phyloP scores from a whole-genome alignment of 768 basidiomycete species.

The Termitomyces titanicus region DNA sequence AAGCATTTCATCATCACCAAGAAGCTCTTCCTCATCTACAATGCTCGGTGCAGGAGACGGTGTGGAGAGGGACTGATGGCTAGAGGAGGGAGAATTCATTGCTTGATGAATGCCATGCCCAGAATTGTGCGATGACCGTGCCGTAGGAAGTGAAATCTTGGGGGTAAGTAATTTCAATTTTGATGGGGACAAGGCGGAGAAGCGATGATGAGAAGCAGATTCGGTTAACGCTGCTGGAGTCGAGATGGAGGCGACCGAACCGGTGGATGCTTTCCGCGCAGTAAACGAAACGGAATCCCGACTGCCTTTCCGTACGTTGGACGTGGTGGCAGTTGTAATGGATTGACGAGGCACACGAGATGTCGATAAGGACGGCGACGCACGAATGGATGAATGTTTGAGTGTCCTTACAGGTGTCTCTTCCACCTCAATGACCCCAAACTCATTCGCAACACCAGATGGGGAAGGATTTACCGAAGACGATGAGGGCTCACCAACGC shows the following conservation, averaged over 20 bases:
- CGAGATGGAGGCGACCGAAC: conserved; percentile 69
- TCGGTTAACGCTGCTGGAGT: conserved; percentile 45
- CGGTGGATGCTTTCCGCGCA: conserved; percentile 79
- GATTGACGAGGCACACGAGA: conserved; percentile 69
- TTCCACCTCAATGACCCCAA: conserved; percentile 75
- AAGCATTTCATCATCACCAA: conserved; percentile 97
- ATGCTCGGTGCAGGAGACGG: conserved; percentile 80
- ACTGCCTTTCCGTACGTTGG: conserved; percentile 60
- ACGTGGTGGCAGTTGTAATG: conserved; percentile 38
- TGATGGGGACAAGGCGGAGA: conserved; percentile 83
- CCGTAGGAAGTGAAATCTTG: conserved; percentile 61
- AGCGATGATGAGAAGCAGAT: conserved; percentile 47
- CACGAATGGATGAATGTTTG: conserved; percentile 56
- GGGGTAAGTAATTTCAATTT: conserved; percentile 80
- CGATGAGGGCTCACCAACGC: conserved; percentile 40
- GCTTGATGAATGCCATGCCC: conserved; percentile 49
- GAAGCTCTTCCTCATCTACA: conserved; percentile 80
- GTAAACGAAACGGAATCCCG: conserved; percentile 80
- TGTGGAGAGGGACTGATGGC: conserved; percentile 73
- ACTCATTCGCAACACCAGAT: conserved; percentile 60
- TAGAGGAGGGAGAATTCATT: conserved; percentile 61
- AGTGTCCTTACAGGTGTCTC: conserved; percentile 41
- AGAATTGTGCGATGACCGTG: conserved; percentile 47
- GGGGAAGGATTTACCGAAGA: conserved; percentile 69
- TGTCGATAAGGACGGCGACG: conserved; percentile 57